Conservation (phyloP, 495 filamentous ascomycete genomes). For the Daldinia vernicosa region DNA sequence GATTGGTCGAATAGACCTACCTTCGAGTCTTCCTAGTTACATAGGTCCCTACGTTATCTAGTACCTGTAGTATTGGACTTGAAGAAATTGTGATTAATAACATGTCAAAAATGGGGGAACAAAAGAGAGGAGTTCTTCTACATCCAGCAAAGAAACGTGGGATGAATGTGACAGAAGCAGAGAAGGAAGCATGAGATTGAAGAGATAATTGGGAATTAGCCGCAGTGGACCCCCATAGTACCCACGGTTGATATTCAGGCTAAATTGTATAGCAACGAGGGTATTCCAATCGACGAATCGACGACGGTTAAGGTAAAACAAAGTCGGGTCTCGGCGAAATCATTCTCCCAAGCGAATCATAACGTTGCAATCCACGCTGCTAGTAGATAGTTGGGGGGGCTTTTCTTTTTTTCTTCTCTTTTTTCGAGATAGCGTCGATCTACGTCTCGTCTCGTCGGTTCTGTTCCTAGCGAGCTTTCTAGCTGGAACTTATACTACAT, state of each 20-base stretch:
- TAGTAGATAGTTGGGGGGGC: slow-evolving; percentile 18
- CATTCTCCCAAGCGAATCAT: slow-evolving; percentile 40
- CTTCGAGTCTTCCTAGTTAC: background rate
- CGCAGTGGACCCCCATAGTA: slow-evolving; percentile 36
- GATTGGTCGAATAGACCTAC: background rate
- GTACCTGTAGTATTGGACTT: background rate
- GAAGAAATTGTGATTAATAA: slow-evolving; percentile 6
- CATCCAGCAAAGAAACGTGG: slow-evolving; percentile 12
- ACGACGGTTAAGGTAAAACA: slow-evolving; percentile 3
- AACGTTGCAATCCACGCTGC: slow-evolving; percentile 4
- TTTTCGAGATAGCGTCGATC: slow-evolving; percentile 11
- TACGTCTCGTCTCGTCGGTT: slow-evolving; percentile 27
- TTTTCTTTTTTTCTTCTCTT: too few species aligned
- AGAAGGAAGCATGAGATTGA: slow-evolving; percentile 11
- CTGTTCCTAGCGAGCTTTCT: slow-evolving; percentile 23
- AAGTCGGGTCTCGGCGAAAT: slow-evolving; percentile 40
- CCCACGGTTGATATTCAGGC: slow-evolving; percentile 37
- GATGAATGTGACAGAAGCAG: slow-evolving; percentile 21
- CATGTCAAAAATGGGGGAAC: background rate
- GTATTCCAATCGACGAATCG: slow-evolving; percentile 3
- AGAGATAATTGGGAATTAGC: slow-evolving; percentile 35
- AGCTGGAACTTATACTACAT: slow-evolving; percentile 3
- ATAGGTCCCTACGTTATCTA: too few species aligned
- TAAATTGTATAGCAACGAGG: slow-evolving; percentile 34
- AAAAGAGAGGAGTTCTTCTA: background rate